These are phyloP conservation scores for Podospora conica DNA, from an alignment of 495 filamentous ascomycete species.

Conservation along the genomic window DNA sequence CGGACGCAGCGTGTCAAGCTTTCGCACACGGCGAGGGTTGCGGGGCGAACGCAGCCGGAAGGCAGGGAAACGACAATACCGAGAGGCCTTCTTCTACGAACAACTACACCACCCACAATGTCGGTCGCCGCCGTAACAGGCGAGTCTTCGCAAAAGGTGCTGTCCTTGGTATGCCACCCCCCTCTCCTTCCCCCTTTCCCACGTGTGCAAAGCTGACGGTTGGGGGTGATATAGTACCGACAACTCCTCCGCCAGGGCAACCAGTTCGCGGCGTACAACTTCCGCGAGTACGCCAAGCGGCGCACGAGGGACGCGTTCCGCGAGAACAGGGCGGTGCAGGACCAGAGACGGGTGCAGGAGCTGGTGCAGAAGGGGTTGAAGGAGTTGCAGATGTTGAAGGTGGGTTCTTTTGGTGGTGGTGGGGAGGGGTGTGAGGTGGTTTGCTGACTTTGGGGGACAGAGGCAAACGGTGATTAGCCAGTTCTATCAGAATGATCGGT, in stretches of 20 bases:
- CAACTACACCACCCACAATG: slow-evolving; percentile 25
- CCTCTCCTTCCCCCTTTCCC: not conserved
- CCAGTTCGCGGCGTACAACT: slow-evolving; percentile 92
- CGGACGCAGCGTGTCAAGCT: not conserved
- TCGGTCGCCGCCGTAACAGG: slow-evolving; percentile 46
- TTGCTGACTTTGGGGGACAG: slow-evolving; percentile 39
- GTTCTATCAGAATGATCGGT: slow-evolving; percentile 84
- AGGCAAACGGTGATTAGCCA: slow-evolving; percentile 92
- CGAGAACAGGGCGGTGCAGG: slow-evolving; percentile 64
- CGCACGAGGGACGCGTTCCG: slow-evolving; percentile 84
- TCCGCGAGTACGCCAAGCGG: slow-evolving; percentile 90
- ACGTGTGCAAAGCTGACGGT: not conserved
- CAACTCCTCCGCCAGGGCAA: slow-evolving; percentile 80
- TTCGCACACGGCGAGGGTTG: not conserved
- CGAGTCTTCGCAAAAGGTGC: slow-evolving; percentile 62
- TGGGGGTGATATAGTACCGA: slow-evolving; percentile 59
- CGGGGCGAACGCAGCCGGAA: not conserved
- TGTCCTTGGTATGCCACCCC: slow-evolving; percentile 56
- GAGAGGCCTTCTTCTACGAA: not conserved
- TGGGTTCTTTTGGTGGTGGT: slow-evolving; percentile 34
- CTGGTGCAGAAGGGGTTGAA: slow-evolving; percentile 82
- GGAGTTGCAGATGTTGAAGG: slow-evolving; percentile 88
- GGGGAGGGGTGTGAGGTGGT: not conserved
- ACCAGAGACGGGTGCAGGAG: slow-evolving; percentile 71
- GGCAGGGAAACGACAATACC: not conserved